These are phyloP conservation scores for Chaetomium sp. DNA, from an alignment of 2,329 filamentous ascomycete genomes.

Conservation along the genomic window DNA sequence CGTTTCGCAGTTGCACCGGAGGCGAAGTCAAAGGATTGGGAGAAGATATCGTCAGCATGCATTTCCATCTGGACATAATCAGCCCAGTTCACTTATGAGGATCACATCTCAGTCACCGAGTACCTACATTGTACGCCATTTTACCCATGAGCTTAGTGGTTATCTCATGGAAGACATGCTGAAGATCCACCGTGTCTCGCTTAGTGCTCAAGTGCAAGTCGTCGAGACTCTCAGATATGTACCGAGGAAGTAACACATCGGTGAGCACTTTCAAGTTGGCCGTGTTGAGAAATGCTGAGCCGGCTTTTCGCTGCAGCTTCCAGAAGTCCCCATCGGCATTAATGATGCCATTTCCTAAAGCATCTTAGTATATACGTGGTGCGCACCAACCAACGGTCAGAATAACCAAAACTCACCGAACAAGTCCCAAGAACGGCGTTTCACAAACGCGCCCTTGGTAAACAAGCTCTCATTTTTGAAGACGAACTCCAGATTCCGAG, in stretches of 20 bases:
- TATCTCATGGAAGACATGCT: constrained; percentile 55
- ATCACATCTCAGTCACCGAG: too few species aligned
- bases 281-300: constrained; percentile 51
- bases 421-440: constrained; percentile 52
- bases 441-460: constrained; percentile 57
- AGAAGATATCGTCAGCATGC: constrained; percentile 54
- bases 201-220: constrained; percentile 30
- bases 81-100: not conserved
- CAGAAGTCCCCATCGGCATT: constrained; percentile 59
- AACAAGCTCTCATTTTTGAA: constrained; percentile 56
- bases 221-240: constrained; percentile 39
- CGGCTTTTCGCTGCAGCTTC: constrained; percentile 57
- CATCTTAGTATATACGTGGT: not conserved
- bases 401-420: constrained; percentile 39
- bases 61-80: constrained; percentile 50
- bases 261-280: constrained; percentile 52
- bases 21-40: constrained; percentile 54
- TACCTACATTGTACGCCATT: constrained; percentile 55
- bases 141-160: constrained; percentile 61
- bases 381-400: not conserved
- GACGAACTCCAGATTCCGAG: constrained; percentile 55
- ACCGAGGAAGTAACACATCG: constrained; percentile 49
- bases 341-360: constrained; percentile 54
- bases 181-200: constrained; percentile 43
- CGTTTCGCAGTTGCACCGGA: constrained; percentile 54